A percentile compares a stretch with the other conserved stretches of the same genome.
Conservation (phyloP, 225 moss, liverwort and hornwort species). For the Rhytidiadelphus loreus region DNA sequence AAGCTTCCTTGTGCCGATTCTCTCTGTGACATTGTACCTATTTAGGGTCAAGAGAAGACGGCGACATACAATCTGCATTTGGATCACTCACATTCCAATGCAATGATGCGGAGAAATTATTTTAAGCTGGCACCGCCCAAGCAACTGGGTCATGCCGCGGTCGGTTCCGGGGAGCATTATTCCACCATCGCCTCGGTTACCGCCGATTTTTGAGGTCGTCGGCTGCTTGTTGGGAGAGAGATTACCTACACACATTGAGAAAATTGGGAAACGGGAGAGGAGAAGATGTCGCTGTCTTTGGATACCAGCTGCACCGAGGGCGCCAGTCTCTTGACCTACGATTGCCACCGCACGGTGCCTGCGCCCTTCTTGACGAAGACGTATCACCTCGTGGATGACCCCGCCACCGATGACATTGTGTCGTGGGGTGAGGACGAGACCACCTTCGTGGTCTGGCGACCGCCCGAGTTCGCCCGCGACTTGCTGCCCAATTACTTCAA, state of each 20-base stretch:
- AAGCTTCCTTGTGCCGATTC: background rate
- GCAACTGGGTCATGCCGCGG: background rate
- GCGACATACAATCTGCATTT: background rate
- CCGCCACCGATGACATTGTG: constrained; percentile 70
- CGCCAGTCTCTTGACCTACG: constrained; percentile 51
- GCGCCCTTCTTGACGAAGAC: constrained; percentile 84
- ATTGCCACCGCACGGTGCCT: constrained; percentile 69
- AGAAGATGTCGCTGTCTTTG: constrained; percentile 55
- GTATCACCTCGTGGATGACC: constrained; percentile 70
- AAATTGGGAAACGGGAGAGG: background rate
- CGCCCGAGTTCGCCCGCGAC: constrained; percentile 83
- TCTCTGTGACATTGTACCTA: background rate
- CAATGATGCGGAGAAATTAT: background rate
- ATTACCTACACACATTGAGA: background rate
- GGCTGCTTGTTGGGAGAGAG: background rate
- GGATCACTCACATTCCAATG: background rate
- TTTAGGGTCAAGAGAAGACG: background rate
- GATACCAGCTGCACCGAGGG: constrained; percentile 55
- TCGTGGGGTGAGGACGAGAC: constrained; percentile 81
- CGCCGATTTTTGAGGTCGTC: background rate
- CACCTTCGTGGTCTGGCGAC: constrained; percentile 71
- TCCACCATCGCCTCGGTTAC: background rate
- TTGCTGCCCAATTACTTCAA: constrained; percentile 87
- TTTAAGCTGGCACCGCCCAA: background rate
- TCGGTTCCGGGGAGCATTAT: background rate